Percentiles rank a stretch among this genome's conserved stretches.
phyloP scores from a whole-genome alignment of 2,329 filamentous ascomycete genomes.

The Aspergillus flavus region DNA sequence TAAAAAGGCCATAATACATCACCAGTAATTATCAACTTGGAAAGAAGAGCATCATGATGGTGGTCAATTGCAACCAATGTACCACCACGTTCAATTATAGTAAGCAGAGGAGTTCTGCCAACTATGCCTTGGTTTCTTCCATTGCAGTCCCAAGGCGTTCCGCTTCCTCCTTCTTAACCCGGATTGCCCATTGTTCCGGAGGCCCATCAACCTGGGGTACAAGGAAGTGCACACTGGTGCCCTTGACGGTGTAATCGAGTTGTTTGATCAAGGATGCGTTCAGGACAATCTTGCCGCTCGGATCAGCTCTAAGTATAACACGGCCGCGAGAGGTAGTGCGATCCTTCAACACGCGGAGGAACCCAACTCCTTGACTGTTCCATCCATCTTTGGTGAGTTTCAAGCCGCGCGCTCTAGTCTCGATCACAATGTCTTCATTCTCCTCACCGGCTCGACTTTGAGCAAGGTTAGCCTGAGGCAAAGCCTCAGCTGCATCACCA shows the following conservation, averaged over 20 bases:
- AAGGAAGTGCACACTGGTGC: slow-evolving; percentile 47
- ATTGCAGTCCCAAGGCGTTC: slow-evolving; percentile 19
- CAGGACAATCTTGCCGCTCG: slow-evolving; percentile 71
- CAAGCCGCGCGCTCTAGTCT: slow-evolving; percentile 70
- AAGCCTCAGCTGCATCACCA: slow-evolving; percentile 59
- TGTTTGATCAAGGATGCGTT: slow-evolving; percentile 68
- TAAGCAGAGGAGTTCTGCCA: slow-evolving; percentile 2
- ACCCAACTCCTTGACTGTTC: slow-evolving; percentile 71
- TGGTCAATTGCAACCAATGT: slow-evolving; percentile 19
- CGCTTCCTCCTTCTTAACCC: slow-evolving; percentile 57
- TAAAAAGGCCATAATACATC: slow-evolving; percentile 21
- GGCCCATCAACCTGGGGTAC: slow-evolving; percentile 60
- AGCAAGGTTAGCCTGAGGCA: slow-evolving; percentile 72
- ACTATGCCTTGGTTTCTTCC: slow-evolving; percentile 25
- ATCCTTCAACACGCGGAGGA: slow-evolving; percentile 72
- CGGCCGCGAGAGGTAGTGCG: slow-evolving; percentile 68
- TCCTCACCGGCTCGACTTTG: slow-evolving; percentile 69
- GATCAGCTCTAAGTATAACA: slow-evolving; percentile 73
- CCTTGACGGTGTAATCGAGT: slow-evolving; percentile 63
- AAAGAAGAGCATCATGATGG: slow-evolving; percentile 12
- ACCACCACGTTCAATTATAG: slow-evolving; percentile 16
- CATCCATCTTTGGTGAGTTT: slow-evolving; percentile 63
- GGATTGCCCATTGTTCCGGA: slow-evolving; percentile 71
- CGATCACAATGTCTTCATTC: slow-evolving; percentile 70
- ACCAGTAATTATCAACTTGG: slow-evolving; percentile 11